Percentiles rank a stretch among this genome's conserved stretches.
Conservation (phyloP, 1,139 yeast genomes). For the Geotrichum klebahnii region DNA sequence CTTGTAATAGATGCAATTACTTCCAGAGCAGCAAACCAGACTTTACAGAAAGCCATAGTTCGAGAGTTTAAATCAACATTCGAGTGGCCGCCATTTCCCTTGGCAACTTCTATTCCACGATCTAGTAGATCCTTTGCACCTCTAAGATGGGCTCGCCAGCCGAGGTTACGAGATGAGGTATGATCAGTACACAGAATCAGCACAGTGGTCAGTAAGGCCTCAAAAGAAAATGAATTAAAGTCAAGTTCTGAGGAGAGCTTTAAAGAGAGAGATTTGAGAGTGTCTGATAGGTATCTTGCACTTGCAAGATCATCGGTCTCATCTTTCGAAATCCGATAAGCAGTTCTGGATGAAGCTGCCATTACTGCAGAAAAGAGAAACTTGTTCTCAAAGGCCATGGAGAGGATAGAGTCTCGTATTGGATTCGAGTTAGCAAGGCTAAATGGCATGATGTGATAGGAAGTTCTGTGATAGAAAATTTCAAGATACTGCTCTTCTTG, state of each 20-base stretch:
- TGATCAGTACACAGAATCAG: constrained; percentile 18
- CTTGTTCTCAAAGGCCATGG: constrained; percentile 13
- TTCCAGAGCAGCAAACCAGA: constrained; percentile 21
- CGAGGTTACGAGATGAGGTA: constrained; percentile 14
- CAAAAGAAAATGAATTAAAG: constrained; percentile 4
- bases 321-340: constrained; percentile 12
- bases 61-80: constrained; percentile 4
- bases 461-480: constrained; percentile 14
- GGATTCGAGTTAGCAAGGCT: constrained; percentile 12
- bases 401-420: constrained; percentile 12
- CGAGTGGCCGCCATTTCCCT: neutral
- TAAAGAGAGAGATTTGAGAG: constrained; percentile 10
- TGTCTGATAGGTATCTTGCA: constrained; percentile 2
- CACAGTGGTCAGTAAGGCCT: constrained; percentile 14
- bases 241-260: neutral
- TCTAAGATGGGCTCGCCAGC: constrained; percentile 19
- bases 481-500: constrained; percentile 12
- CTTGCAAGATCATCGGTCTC: constrained; percentile 6
- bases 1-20: constrained; percentile 17
- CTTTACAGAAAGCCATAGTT: constrained; percentile 17
- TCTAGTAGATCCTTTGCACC: constrained; percentile 19
- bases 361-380: constrained; percentile 12
- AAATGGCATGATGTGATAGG: constrained; percentile 18
- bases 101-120: neutral
- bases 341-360: constrained; percentile 18